phyloP scores from a whole-genome alignment of 768 basidiomycete genomes.

The Xerocomellus dryophilus region DNA sequence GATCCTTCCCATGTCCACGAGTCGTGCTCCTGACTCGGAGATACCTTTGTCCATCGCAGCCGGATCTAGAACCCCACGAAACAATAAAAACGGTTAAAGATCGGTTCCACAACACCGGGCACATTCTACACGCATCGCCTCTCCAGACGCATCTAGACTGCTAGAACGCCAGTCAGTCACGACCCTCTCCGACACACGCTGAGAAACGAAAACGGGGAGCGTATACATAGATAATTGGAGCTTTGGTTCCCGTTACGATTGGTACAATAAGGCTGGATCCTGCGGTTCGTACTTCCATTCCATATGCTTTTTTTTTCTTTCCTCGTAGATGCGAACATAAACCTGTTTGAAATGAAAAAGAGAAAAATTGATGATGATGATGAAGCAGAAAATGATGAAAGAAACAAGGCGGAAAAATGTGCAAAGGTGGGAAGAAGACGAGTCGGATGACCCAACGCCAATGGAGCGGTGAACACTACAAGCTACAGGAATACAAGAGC shows the following conservation, averaged over 20 bases:
- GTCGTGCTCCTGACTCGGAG: too few relatives aligned
- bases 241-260: conserved; percentile 2
- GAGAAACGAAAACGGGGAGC: too few relatives aligned
- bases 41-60: too few relatives aligned
- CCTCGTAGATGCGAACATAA: conserved; percentile 19
- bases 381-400: conserved; percentile 4
- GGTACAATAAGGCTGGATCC: conserved; percentile 10
- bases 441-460: conserved; percentile 1
- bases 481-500: conserved; percentile 31
- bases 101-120: too few relatives aligned
- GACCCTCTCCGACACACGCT: too few relatives aligned
- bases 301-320: conserved; percentile 9
- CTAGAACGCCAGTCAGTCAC: too few relatives aligned
- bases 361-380: not conserved
- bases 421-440: conserved; percentile 6
- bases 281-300: conserved; percentile 19
- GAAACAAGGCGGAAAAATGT: not conserved
- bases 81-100: too few relatives aligned
- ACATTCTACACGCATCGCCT: too few relatives aligned
- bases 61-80: too few relatives aligned
- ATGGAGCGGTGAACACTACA: conserved; percentile 15
- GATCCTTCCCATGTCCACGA: too few relatives aligned
- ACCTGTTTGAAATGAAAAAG: not conserved
- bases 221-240: conserved; percentile 9
- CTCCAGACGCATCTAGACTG: too few relatives aligned